Conservation (phyloP, 345 rosid genomes). For the Citrus maxima region DNA sequence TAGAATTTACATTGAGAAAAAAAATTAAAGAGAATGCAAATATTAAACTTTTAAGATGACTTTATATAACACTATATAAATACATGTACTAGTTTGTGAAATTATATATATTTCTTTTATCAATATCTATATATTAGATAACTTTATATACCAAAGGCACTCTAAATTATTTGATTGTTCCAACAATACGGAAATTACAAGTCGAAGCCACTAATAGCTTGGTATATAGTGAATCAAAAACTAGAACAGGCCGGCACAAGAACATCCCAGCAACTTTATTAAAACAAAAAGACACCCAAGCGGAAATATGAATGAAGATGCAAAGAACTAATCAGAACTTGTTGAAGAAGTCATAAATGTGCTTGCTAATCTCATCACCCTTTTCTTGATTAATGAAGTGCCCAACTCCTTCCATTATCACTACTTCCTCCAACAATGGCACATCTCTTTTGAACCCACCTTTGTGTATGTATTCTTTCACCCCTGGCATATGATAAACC, state of each 20-base stretch:
- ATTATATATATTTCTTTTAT: too few relatives aligned
- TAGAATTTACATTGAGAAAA: too few relatives aligned
- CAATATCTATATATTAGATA: too few relatives aligned
- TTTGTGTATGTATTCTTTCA: constrained; percentile 49
- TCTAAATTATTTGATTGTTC: too few relatives aligned
- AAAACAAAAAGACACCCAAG: not conserved
- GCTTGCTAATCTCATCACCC: constrained; percentile 56
- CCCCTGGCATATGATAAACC: constrained; percentile 49
- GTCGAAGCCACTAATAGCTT: not conserved
- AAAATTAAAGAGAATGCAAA: too few relatives aligned
- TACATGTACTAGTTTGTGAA: too few relatives aligned
- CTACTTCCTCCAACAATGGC: constrained; percentile 67
- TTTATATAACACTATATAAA: too few relatives aligned
- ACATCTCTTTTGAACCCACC: constrained; percentile 57
- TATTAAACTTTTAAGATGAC: too few relatives aligned
- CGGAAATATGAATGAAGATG: too few relatives aligned
- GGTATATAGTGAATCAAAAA: not conserved
- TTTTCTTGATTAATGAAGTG: constrained; percentile 75
- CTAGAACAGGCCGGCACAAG: too few relatives aligned
- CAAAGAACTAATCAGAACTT: constrained; percentile 17
- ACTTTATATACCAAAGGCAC: too few relatives aligned
- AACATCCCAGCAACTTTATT: not conserved
- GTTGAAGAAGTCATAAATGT: constrained; percentile 53
- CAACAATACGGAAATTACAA: not conserved
- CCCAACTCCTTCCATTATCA: constrained; percentile 64